These are phyloP conservation scores for Chlamydomonas reinhardtii DNA, from an alignment of 163 green algal genomes.

Conservation along the genomic window DNA sequence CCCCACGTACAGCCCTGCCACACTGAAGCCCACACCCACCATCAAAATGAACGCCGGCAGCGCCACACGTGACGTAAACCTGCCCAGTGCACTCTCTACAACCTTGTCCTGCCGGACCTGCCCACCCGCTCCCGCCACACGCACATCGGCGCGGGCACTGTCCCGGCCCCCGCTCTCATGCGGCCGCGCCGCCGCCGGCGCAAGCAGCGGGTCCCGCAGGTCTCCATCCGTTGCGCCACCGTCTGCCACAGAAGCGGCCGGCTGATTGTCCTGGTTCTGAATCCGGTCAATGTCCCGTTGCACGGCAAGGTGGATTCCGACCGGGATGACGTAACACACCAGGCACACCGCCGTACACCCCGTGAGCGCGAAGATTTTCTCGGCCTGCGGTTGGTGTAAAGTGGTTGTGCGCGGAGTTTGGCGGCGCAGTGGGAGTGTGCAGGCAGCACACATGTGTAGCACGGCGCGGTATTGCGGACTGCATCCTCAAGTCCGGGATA, in stretches of 20 bases:
- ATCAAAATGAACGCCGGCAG: slow-evolving; percentile 40
- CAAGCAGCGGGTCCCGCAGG: slow-evolving; percentile 10
- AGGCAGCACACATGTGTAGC: too few relatives aligned
- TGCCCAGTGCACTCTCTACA: neutral
- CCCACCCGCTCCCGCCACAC: neutral
- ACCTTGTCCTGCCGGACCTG: neutral
- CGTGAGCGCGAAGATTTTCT: slow-evolving; percentile 75
- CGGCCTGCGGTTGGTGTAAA: slow-evolving; percentile 12
- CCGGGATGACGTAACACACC: slow-evolving; percentile 67
- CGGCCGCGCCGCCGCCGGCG: neutral
- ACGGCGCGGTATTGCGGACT: too few relatives aligned
- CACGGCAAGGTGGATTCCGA: slow-evolving; percentile 60
- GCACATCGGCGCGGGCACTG: too few relatives aligned
- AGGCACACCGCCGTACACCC: slow-evolving; percentile 78
- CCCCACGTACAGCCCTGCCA: slow-evolving; percentile 51
- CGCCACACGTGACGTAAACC: neutral
- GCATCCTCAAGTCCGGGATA: too few relatives aligned
- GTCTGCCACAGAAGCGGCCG: too few relatives aligned
- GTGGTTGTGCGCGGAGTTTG: neutral
- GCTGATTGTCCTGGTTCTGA: neutral
- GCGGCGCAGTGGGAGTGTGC: too few relatives aligned
- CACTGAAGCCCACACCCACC: slow-evolving; percentile 52
- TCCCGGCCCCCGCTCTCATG: too few relatives aligned
- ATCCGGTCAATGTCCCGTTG: neutral
- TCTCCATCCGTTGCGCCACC: too few relatives aligned